Conservation (phyloP, 441 rosid species). For the Mallotus repandus region DNA sequence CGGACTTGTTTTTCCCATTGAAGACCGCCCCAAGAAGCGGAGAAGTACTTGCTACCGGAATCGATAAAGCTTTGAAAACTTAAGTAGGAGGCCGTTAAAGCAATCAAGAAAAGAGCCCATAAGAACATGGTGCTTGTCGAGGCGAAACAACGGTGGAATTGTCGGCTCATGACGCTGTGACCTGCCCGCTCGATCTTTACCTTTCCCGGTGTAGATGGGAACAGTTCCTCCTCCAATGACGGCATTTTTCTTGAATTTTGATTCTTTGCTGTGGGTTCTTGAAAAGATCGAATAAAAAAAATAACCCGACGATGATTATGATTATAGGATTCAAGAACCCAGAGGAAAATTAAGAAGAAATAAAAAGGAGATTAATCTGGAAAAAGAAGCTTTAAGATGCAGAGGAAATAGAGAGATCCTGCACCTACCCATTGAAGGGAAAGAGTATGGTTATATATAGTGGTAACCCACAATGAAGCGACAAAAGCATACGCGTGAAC, state of each 20-base stretch:
- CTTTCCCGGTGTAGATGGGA: constrained; percentile 97
- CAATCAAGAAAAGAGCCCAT: constrained; percentile 89
- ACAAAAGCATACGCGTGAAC: constrained; percentile 60
- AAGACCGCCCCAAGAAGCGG: constrained; percentile 83
- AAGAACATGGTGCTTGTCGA: constrained; percentile 87
- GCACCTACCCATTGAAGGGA: constrained; percentile 49
- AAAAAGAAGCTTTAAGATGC: constrained; percentile 31
- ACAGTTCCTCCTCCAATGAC: constrained; percentile 70
- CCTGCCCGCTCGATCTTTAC: constrained; percentile 68
- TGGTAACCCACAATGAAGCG: constrained; percentile 30
- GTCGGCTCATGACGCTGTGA: constrained; percentile 46
- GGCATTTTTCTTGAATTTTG: constrained; percentile 42
- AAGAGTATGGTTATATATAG: constrained; percentile 42
- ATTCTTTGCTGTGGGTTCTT: neutral
- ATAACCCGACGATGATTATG: no score
- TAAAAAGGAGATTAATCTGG: no score
- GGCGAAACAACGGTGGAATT: constrained; percentile 77
- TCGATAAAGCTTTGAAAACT: constrained; percentile 78
- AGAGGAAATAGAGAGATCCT: constrained; percentile 28
- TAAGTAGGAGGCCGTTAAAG: constrained; percentile 84
- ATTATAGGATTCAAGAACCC: neutral
- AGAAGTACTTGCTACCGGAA: constrained; percentile 66
- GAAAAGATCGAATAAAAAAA: neutral
- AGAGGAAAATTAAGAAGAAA: no score
- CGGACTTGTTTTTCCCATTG: constrained; percentile 90